Evolutionary conservation across 2,329 filamentous ascomycete species (phyloP), one percentile per base, ranked within the genome.

Genomic region (Alternaria panax): DNA sequence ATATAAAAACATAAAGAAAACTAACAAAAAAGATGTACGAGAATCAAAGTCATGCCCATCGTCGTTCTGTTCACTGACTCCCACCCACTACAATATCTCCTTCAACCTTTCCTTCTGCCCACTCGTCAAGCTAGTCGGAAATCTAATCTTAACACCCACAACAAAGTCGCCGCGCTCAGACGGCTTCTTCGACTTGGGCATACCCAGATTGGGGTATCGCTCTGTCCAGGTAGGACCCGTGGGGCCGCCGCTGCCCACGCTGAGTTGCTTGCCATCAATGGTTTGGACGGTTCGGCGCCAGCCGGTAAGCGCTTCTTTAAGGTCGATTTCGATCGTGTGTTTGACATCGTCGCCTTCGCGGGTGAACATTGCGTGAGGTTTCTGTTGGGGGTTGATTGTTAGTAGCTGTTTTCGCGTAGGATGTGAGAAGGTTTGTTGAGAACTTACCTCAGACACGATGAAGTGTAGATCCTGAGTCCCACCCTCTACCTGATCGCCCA

Each of bases 401-500:
- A 72, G 81, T 34, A 42, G 30, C 7, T 5, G n/a, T 12, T 28
- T 32, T 24, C 25, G 4, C 34, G 5, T 34, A 27, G n/a, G n/a
- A 20, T 3, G 18, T 25, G 32, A 12, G 25, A 36, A 3, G 7
- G 16, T n/a, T n/a, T n/a, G n/a, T n/a, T n/a, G n/a, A n/a, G 36
- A 30, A 75, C 89, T 83, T 87, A 93, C 92, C 90, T 97, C 94
- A 79, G 93, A 90, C 22, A 99, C 87, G 59, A 99, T 90, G 72
- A 99, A 96, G 78, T 97, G 93, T 52, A 99, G 80, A 79, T 99
- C 95, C 78, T 99, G 95, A 59, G 93, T 92, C 14, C 94, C 94
- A 41, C 95, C 95, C 75, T 98, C 95, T 62, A 97, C 93, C 78
- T 98, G 93, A 79, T 99, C 95, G 11, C 95, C 95, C n/a, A 99